These are phyloP conservation scores for Polyporus tsugae DNA, from an alignment of 1,284 basidiomycete genomes.

Conservation along the genomic window DNA sequence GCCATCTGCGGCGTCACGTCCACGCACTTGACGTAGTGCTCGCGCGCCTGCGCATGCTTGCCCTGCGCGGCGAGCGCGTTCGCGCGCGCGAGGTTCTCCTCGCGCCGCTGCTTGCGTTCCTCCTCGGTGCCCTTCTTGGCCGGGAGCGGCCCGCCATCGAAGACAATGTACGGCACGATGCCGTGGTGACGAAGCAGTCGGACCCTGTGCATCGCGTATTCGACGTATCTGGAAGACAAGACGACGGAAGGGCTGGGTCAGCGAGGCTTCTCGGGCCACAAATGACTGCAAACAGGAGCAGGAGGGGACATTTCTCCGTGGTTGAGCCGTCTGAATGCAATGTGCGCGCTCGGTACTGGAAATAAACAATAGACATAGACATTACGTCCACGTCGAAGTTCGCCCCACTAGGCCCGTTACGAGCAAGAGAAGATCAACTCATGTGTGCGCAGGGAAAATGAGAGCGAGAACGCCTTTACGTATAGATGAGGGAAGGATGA, in stretches of 20 bases:
- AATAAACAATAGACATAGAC: conserved; percentile 9
- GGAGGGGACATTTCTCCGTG: conserved; percentile 23
- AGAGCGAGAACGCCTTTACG: conserved; percentile 25
- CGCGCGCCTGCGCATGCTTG: conserved; percentile 82
- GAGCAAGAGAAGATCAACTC: neutral
- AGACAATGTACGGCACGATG: conserved; percentile 92
- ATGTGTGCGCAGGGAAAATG: neutral
- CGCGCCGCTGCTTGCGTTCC: conserved; percentile 78
- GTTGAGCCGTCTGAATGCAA: conserved; percentile 17
- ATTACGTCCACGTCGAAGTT: conserved; percentile 19
- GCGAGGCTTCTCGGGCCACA: conserved; percentile 18
- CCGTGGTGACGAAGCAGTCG: conserved; percentile 86
- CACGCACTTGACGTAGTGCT: conserved; percentile 90
- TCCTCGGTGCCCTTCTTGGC: conserved; percentile 93
- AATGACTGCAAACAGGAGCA: conserved; percentile 13
- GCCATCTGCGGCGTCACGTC: conserved; percentile 99
- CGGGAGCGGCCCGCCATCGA: conserved; percentile 95
- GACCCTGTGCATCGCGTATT: conserved; percentile 95
- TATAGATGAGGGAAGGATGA: conserved; percentile 31
- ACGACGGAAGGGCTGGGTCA: conserved; percentile 12
- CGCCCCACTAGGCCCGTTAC: neutral
- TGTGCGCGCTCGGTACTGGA: neutral
- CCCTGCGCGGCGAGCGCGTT: conserved; percentile 81
- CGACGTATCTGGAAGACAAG: conserved; percentile 79
- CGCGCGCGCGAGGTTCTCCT: conserved; percentile 74